These are phyloP conservation scores for Blastobotrys capitulatus DNA, from an alignment of 1,139 yeast genomes.

Conservation along the genomic window DNA sequence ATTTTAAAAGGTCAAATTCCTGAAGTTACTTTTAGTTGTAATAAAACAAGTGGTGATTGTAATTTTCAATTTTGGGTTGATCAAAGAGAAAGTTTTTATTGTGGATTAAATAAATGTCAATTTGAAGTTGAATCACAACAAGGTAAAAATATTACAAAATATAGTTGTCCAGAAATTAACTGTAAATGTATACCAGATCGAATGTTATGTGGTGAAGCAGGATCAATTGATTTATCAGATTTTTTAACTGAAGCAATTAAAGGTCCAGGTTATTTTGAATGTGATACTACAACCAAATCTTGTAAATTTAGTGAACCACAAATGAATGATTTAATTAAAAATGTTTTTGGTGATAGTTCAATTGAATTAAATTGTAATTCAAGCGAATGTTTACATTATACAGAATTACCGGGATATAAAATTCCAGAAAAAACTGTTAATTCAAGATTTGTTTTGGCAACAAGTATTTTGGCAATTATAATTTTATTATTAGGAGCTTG, in stretches of 20 bases:
- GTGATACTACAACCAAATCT: constrained; percentile 54
- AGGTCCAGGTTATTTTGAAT: constrained; percentile 91
- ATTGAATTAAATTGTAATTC: constrained; percentile 75
- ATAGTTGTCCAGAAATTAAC: constrained; percentile 66
- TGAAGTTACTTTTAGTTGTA: constrained; percentile 89
- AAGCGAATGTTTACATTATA: constrained; percentile 87
- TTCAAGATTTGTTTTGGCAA: constrained; percentile 45
- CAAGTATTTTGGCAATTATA: constrained; percentile 45
- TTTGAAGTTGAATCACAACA: constrained; percentile 53
- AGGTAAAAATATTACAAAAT: constrained; percentile 61
- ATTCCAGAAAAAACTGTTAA: constrained; percentile 54
- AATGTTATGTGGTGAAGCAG: constrained; percentile 90
- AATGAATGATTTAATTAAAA: constrained; percentile 84
- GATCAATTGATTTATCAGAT: constrained; percentile 91
- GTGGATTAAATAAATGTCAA: constrained; percentile 69
- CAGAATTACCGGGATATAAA: constrained; percentile 87
- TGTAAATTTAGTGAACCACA: constrained; percentile 92
- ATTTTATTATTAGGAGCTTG: constrained; percentile 36
- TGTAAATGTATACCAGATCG: constrained; percentile 89
- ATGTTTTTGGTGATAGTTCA: constrained; percentile 89
- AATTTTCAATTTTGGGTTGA: constrained; percentile 97
- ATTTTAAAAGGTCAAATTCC: constrained; percentile 78
- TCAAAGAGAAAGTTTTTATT: constrained; percentile 79
- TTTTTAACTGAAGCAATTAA: constrained; percentile 81
- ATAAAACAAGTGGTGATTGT: constrained; percentile 57